A percentile compares a stretch with the other conserved stretches of the same genome.
phyloP scores from a whole-genome alignment of 1,139 yeast genomes.

The Yamadazyma dendronema region DNA sequence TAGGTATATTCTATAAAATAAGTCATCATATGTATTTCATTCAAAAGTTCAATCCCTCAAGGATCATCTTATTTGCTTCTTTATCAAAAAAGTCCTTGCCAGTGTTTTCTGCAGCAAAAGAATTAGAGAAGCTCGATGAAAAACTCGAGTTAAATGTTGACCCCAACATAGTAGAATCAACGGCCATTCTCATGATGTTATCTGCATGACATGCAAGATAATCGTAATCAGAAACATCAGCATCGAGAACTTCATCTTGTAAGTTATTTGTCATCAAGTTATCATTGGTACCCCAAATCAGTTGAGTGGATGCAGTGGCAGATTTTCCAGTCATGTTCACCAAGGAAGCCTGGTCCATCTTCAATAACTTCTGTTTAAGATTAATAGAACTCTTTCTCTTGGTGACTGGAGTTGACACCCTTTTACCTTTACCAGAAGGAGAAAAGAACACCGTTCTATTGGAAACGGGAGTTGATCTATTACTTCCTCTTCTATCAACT shows the following conservation, averaged over 20 bases:
- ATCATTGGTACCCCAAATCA: slow-evolving; percentile 4
- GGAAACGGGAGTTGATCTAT: slow-evolving; percentile 28
- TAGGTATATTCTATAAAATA: background rate
- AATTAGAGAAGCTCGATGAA: slow-evolving; percentile 32
- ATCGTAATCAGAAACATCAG: slow-evolving; percentile 33
- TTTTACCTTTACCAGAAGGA: slow-evolving; percentile 27
- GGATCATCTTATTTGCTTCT: slow-evolving; percentile 26
- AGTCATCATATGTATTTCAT: background rate
- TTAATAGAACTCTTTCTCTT: slow-evolving; percentile 15
- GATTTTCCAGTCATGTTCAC: slow-evolving; percentile 6
- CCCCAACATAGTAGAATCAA: slow-evolving; percentile 48
- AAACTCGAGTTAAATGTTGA: slow-evolving; percentile 30
- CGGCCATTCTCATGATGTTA: slow-evolving; percentile 48
- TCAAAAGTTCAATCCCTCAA: slow-evolving; percentile 26
- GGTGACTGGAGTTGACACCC: slow-evolving; percentile 25
- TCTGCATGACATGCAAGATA: slow-evolving; percentile 50
- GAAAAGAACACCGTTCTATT: slow-evolving; percentile 33
- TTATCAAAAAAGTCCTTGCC: slow-evolving; percentile 32
- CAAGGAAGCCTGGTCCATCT: slow-evolving; percentile 22
- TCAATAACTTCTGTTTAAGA: slow-evolving; percentile 17
- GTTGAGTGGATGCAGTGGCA: background rate
- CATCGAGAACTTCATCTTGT: slow-evolving; percentile 9
- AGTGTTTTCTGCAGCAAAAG: slow-evolving; percentile 33
- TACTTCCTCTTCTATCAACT: slow-evolving; percentile 12
- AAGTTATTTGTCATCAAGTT: background rate